Evolutionary conservation across 345 rosid genomes (phyloP), one percentile per base, ranked within the genome.

Genomic region (Jatropha curcas): DNA sequence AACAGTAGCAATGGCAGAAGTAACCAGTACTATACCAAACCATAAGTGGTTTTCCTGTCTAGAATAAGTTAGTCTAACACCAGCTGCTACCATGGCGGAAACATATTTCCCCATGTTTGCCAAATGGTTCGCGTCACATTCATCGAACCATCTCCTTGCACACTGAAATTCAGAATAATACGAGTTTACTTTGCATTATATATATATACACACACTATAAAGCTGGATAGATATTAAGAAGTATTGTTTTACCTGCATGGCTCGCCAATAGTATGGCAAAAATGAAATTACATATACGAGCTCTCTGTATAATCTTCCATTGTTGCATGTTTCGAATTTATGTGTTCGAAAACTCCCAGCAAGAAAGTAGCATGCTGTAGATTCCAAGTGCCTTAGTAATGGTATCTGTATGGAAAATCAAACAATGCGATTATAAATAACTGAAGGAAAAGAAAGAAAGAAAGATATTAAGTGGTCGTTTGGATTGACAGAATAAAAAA

Each of bases 181-280:
- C 3, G 2, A 2, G 34, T 37, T 22, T 63, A 33, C 31, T 45
- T n/a, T n/a, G 12, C 25, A 16, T 16, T 13, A 25, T 3, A 25
- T n/a, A 25, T 17, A 16, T 20, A 59, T 17, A n/a, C n/a, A n/a
- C n/a, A n/a, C n/a, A n/a, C n/a, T n/a, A 30, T 14, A 59, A 7
- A 19, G 27, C 7, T 46, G 37, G 12, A 45, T 45, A 12, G 17
- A 1, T 19, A 57, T n/a, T n/a, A n/a, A n/a, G n/a, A n/a, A n/a
- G n/a, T n/a, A n/a, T n/a, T n/a, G n/a, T n/a, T n/a, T 64, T 80
- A 92, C 99, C 89, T 95, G 99, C 98, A 91, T 88, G 0, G 97
- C 97, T 63, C 98, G 94, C 98, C 96, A 93, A 75, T 89, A 92
- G 76, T 91, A 95, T 0, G 98, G 99, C 64, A 82, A 79, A 80